Base-by-base conservation (phyloP, 768 basidiomycete species). In the Termitomyces bulborhizus region DNA sequence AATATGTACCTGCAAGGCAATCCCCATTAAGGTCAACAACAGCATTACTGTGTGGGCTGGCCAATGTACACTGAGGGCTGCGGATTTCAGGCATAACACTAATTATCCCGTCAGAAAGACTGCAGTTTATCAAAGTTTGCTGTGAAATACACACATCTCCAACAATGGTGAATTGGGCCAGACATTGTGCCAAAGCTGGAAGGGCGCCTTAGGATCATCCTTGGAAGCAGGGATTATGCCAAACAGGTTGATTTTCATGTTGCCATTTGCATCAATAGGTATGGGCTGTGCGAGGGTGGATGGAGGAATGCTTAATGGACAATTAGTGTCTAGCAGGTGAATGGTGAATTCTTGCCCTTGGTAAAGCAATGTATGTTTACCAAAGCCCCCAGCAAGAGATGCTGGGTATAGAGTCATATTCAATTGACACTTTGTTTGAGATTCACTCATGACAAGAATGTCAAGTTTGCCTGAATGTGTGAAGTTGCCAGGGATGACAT, bases 11-110 rank as follows among this genome's bases (percentile, higher is more conserved):
- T 58, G 95, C 93, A 3, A 97, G 77, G 68, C 97, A 98, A 68
- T 99, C 97, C 12, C 97, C 97, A 58, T 98, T 83, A 39, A 99
- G 73, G 64, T 99, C 97, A 4, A 98, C 81, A 16, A 94, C 88
- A 0, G 94, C 95, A 69, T 95, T 97, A 65, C 90, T 93, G 66
- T 98, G 97, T 5, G 96, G 95, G 59, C 86, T 85, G 11, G 90
- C 81, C n/a, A 93, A 68, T 9, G 71, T 78, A 69, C 97, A 99
- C 42, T 84, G 83, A 29, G 75, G 60, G 13, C 81, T 85, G 21
- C 76, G 68, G 60, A 93, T 82, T 15, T 78, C 77, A 1, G 88
- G 81, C 44, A 83, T 75, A 31, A 71, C 68, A 8, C 88, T 91
- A 42, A 21, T 18, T 27, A 5, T 37, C 40, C 16, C 26, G 15